phyloP scores from a whole-genome alignment of 495 filamentous ascomycete species.

The Penicillium soppii region DNA sequence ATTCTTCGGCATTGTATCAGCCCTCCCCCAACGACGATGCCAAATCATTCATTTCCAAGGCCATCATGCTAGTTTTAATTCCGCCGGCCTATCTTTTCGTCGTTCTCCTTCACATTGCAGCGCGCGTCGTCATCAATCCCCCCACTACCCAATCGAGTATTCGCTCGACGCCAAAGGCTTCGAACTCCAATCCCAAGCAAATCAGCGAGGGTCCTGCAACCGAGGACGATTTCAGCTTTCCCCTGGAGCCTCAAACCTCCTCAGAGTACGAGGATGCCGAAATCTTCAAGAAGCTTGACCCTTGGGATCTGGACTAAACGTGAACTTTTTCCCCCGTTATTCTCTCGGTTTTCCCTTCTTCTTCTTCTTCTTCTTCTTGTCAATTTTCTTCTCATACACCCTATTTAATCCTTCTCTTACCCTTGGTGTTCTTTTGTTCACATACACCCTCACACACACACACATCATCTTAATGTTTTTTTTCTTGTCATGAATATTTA shows the following conservation, averaged over 20 bases:
- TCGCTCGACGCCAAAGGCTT: constrained; percentile 16
- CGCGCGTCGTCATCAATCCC: constrained; percentile 63
- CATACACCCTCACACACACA: constrained; percentile 14
- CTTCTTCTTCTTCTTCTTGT: constrained; percentile 2
- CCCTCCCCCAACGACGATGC: constrained; percentile 56
- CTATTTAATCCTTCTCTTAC: constrained; percentile 21
- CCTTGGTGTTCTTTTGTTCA: constrained; percentile 1
- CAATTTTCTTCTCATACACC: constrained; percentile 6
- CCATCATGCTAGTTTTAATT: constrained; percentile 68
- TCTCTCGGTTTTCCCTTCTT: background rate
- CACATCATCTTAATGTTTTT: constrained; percentile 9
- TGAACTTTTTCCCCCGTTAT: background rate
- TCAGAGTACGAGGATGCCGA: constrained; percentile 29
- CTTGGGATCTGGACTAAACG: constrained; percentile 34
- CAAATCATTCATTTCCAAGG: constrained; percentile 68
- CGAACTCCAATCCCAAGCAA: constrained; percentile 6
- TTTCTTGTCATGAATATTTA: constrained; percentile 16
- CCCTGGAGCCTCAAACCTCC: constrained; percentile 35
- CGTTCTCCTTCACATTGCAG: constrained; percentile 76
- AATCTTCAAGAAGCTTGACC: constrained; percentile 21
- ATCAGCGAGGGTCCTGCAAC: background rate
- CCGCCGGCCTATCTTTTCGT: constrained; percentile 74
- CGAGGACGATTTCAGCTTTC: constrained; percentile 45
- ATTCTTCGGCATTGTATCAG: constrained; percentile 62
- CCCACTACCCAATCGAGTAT: constrained; percentile 14